These are phyloP conservation scores for Lecanicillium sp. DNA, from an alignment of 2,329 filamentous ascomycete genomes.

Conservation along the genomic window DNA sequence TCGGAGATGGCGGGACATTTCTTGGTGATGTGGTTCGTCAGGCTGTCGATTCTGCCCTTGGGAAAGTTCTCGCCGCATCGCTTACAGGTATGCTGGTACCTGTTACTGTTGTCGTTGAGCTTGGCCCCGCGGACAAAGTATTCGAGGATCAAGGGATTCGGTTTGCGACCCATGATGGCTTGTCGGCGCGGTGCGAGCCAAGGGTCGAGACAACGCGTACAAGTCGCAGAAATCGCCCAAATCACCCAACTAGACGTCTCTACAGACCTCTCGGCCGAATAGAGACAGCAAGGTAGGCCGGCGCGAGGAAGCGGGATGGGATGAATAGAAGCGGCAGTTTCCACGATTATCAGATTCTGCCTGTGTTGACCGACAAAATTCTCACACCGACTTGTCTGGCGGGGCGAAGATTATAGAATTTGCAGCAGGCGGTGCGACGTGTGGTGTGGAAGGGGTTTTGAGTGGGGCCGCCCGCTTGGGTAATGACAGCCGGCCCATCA, in stretches of 20 bases:
- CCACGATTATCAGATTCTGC: slow-evolving; percentile 26
- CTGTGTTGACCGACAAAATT: slow-evolving; percentile 33
- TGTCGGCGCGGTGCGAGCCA: slow-evolving; percentile 15
- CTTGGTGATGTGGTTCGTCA: slow-evolving; percentile 76
- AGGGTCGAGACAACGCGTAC: slow-evolving; percentile 18
- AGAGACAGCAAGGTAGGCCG: no score
- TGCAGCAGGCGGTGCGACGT: slow-evolving; percentile 12
- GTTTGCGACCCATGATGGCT: slow-evolving; percentile 67
- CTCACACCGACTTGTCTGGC: slow-evolving; percentile 26
- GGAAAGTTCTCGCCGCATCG: slow-evolving; percentile 82
- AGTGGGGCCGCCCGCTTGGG: slow-evolving; percentile 9
- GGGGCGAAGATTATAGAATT: background rate
- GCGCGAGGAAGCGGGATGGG: no score
- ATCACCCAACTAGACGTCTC: slow-evolving; percentile 9
- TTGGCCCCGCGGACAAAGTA: slow-evolving; percentile 85
- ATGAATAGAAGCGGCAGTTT: slow-evolving; percentile 10
- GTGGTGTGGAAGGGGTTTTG: no score
- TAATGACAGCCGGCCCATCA: slow-evolving; percentile 10
- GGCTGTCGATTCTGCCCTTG: slow-evolving; percentile 78
- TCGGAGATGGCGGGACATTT: slow-evolving; percentile 75
- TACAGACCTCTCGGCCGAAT: no score
- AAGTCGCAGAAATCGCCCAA: slow-evolving; percentile 13
- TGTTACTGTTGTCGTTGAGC: slow-evolving; percentile 81
- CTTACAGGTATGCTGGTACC: slow-evolving; percentile 87
- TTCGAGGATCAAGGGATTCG: slow-evolving; percentile 76